These are phyloP conservation scores for Stemphylium beticola DNA, from an alignment of 2,329 filamentous ascomycete species.

Conservation along the genomic window DNA sequence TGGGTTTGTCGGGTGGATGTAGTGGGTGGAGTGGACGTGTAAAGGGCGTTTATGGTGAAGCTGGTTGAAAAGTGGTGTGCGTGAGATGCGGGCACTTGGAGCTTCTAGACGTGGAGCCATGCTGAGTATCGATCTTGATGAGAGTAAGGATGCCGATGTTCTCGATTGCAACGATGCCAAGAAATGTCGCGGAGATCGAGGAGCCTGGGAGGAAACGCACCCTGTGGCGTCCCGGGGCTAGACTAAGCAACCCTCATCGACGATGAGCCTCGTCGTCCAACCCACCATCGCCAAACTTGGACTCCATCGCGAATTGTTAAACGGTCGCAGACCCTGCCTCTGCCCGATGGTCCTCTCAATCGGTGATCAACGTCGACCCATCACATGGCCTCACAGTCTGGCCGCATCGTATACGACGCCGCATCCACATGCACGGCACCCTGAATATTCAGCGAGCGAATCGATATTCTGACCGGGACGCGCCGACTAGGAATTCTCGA, in stretches of 20 bases:
- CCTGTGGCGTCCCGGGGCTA: constrained; percentile 12
- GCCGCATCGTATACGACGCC: neutral
- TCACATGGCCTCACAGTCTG: neutral
- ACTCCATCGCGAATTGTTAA: constrained; percentile 8
- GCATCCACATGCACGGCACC: neutral
- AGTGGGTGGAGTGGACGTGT: neutral
- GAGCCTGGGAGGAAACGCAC: constrained; percentile 5
- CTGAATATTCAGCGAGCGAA: neutral
- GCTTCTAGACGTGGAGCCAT: constrained; percentile 15
- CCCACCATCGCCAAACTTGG: constrained; percentile 8
- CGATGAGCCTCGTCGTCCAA: constrained; percentile 20
- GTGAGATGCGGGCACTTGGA: neutral
- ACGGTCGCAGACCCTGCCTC: neutral
- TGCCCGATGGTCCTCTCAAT: constrained; percentile 11
- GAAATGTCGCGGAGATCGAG: constrained; percentile 21
- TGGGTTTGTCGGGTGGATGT: neutral
- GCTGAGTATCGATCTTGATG: constrained; percentile 20
- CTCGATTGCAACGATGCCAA: constrained; percentile 27
- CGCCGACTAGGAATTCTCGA: neutral
- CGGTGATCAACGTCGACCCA: constrained; percentile 7
- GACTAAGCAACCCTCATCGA: constrained; percentile 19
- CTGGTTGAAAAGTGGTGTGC: neutral
- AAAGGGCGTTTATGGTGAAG: neutral
- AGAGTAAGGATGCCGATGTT: constrained; percentile 16
- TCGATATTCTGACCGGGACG: neutral